Evolutionary conservation across 805 yeast genomes (phyloP).

Genomic region (Candida golubevii): DNA sequence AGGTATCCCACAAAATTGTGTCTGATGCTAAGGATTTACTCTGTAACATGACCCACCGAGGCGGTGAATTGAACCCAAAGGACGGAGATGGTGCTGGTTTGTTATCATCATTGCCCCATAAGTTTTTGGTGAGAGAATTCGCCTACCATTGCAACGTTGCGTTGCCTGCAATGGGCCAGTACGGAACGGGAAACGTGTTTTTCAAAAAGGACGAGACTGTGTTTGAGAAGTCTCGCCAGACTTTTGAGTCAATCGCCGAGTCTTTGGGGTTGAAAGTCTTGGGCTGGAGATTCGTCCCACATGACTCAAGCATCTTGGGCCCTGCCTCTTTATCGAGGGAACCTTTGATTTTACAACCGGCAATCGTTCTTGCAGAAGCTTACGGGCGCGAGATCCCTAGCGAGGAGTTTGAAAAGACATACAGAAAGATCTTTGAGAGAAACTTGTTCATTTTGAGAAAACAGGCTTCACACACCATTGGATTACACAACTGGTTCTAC

Average conservation of each 20-base stretch:
- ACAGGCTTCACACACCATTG: conserved; percentile 85
- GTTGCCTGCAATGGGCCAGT: conserved; percentile 78
- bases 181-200: conserved; percentile 92
- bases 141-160: conserved; percentile 59
- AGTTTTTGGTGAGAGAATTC: conserved; percentile 81
- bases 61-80: conserved; percentile 95
- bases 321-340: conserved; percentile 93
- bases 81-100: conserved; percentile 99
- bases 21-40: conserved; percentile 83
- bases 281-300: conserved; percentile 95
- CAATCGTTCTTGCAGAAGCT: conserved; percentile 58
- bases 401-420: conserved; percentile 52
- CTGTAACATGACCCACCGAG: conserved; percentile 98
- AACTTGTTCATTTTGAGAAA: conserved; percentile 83
- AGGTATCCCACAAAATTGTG: conserved; percentile 83
- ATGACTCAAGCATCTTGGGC: conserved; percentile 89
- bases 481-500: conserved; percentile 95
- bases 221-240: conserved; percentile 62
- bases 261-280: conserved; percentile 75
- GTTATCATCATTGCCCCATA: conserved; percentile 87
- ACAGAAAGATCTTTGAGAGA: conserved; percentile 69
- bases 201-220: conserved; percentile 82
- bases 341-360: conserved; percentile 89
- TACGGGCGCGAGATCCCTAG: conserved; percentile 32
- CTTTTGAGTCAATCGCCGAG: conserved; percentile 77